These are phyloP conservation scores for Quercus wislizeni DNA, from an alignment of 306 rosid species.

Conservation along the genomic window DNA sequence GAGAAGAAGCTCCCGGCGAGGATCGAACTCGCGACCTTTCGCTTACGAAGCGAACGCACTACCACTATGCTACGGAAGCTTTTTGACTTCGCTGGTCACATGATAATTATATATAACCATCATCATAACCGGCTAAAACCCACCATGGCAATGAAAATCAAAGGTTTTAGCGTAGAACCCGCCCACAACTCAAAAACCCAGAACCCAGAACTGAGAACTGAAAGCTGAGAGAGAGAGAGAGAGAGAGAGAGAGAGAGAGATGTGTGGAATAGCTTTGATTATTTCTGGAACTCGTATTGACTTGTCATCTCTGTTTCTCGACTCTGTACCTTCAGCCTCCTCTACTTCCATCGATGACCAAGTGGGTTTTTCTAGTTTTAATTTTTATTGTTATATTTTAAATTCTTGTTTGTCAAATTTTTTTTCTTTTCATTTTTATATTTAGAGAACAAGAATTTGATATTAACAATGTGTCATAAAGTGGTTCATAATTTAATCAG, in stretches of 20 bases:
- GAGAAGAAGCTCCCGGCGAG: constrained; percentile 62
- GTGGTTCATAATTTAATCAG: not conserved
- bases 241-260: constrained; percentile 17
- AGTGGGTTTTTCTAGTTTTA: constrained; percentile 21
- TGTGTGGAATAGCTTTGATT: constrained; percentile 91
- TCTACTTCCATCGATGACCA: constrained; percentile 29
- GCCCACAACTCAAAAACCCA: too few relatives aligned
- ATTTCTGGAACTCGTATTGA: constrained; percentile 60
- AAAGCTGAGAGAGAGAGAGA: not conserved
- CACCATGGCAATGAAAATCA: too few relatives aligned
- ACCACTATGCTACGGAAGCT: constrained; percentile 89
- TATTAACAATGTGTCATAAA: not conserved
- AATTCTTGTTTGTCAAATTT: not conserved
- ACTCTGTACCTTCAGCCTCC: constrained; percentile 20
- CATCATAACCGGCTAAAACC: too few relatives aligned
- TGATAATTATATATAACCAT: too few relatives aligned
- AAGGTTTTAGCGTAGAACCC: too few relatives aligned
- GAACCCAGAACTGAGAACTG: too few relatives aligned
- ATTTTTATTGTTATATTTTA: too few relatives aligned
- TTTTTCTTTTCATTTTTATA: not conserved
- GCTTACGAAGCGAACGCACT: constrained; percentile 95
- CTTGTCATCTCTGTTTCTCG: constrained; percentile 33
- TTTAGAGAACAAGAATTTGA: not conserved
- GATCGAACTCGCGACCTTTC: constrained; percentile 94
- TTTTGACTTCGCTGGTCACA: accelerated